phyloP scores from a whole-genome alignment of 1,139 yeast species.

The Tardiomyces digboiensis region DNA sequence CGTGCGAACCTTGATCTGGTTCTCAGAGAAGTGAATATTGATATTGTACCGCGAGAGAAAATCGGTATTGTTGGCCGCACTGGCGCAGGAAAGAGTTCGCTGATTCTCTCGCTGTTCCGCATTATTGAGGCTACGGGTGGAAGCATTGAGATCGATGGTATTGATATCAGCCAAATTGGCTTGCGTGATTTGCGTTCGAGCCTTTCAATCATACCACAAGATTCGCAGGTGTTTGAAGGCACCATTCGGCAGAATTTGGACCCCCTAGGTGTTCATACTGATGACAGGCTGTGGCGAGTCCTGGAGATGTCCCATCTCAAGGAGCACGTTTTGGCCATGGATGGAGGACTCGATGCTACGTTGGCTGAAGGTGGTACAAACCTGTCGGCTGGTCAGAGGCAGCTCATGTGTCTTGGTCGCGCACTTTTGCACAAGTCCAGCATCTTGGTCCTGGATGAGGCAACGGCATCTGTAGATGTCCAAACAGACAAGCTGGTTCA shows the following conservation, averaged over 20 bases:
- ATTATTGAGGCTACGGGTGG: conserved; percentile 58
- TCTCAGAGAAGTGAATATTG: conserved; percentile 41
- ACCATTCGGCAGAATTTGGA: conserved; percentile 57
- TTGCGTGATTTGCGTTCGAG: conserved; percentile 46
- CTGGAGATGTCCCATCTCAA: conserved; percentile 78
- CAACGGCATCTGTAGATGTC: conserved; percentile 79
- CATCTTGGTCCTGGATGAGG: conserved; percentile 68
- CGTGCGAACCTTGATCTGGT: conserved; percentile 47
- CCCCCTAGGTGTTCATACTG: conserved; percentile 44
- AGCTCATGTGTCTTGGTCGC: conserved; percentile 64
- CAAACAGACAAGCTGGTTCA: conserved; percentile 71
- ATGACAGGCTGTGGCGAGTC: conserved; percentile 54
- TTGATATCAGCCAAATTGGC: conserved; percentile 50
- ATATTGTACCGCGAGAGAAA: conserved; percentile 52
- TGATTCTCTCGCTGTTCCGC: conserved; percentile 65
- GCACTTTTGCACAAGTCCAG: conserved; percentile 56
- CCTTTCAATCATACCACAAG: conserved; percentile 67
- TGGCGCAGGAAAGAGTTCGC: conserved; percentile 76
- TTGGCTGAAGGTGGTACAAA: conserved; percentile 66
- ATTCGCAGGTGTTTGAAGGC: conserved; percentile 63
- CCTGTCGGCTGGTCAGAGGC: conserved; percentile 71
- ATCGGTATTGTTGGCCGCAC: conserved; percentile 81
- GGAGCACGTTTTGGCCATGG: conserved; percentile 58
- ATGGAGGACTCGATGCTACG: conserved; percentile 32
- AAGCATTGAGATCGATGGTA: conserved; percentile 42